A percentile compares a stretch with the other conserved stretches of the same genome.
Evolutionary conservation across 1,284 basidiomycete genomes (phyloP).

Genomic region (Ganoderma resinaceum): DNA sequence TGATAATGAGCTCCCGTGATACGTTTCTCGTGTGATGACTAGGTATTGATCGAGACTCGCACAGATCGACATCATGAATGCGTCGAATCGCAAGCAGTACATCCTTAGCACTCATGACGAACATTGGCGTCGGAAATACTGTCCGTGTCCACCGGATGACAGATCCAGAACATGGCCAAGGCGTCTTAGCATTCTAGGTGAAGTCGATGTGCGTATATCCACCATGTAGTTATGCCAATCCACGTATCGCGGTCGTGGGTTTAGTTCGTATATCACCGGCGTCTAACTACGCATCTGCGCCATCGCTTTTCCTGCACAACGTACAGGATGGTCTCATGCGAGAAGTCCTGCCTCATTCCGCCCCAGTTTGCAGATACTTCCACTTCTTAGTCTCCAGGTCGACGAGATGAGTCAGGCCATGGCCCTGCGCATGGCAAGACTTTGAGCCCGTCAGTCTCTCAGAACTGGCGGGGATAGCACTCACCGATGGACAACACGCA

Average conservation of each 20-base stretch:
- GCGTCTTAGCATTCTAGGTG: constrained; percentile 51
- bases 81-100: constrained; percentile 88
- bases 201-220: no score
- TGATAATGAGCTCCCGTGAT: constrained; percentile 72
- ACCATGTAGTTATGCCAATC: background rate
- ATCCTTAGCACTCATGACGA: constrained; percentile 89
- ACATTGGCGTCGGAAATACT: constrained; percentile 62
- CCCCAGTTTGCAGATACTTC: no score
- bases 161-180: constrained; percentile 79
- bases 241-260: background rate
- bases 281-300: background rate
- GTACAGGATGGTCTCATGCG: no score
- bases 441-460: no score
- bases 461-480: no score
- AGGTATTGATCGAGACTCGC: background rate
- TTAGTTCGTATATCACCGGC: background rate
- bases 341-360: no score
- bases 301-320: no score
- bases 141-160: constrained; percentile 81
- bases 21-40: background rate
- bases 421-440: no score
- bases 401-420: no score
- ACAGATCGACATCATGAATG: constrained; percentile 86
- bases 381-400: no score
- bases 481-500: no score